Conservation (phyloP, 2,329 filamentous ascomycete genomes). For the Lomentospora prolificans region DNA sequence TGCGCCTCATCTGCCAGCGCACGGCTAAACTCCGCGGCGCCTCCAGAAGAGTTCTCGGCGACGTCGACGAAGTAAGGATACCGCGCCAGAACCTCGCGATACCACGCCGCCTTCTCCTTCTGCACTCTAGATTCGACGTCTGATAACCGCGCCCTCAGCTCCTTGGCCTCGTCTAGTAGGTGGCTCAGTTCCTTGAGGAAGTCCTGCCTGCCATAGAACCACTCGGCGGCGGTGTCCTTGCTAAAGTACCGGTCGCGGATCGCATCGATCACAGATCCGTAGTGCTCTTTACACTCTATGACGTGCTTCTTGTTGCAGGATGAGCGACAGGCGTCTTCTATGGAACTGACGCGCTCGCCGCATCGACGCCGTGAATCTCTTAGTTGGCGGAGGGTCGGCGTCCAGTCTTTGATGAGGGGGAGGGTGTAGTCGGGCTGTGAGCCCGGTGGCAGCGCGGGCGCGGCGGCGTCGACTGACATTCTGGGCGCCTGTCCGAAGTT, state of each 20-base stretch:
- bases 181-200: constrained; percentile 41
- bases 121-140: constrained; percentile 39
- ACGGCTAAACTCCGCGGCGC: constrained; percentile 22
- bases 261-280: constrained; percentile 34
- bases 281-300: constrained; percentile 37
- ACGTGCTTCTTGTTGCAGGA: constrained; percentile 33
- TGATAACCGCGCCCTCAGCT: constrained; percentile 30
- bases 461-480: background rate
- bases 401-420: constrained; percentile 12
- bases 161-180: constrained; percentile 37
- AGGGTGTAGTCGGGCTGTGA: background rate
- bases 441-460: background rate
- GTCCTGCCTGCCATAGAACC: constrained; percentile 39
- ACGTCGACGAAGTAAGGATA: constrained; percentile 27
- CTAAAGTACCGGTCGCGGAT: constrained; percentile 26
- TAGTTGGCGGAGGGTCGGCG: constrained; percentile 9
- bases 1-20: constrained; percentile 28
- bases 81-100: constrained; percentile 32
- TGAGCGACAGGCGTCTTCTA: constrained; percentile 31
- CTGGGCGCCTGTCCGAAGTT: background rate
- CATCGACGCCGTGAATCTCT: constrained; percentile 20
- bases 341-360: constrained; percentile 28
- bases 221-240: constrained; percentile 17
- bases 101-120: constrained; percentile 44
- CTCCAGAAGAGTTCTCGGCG: constrained; percentile 17